Base-by-base conservation (phyloP, 2,329 filamentous ascomycete genomes). In the Ascocoryne sarcoides region DNA sequence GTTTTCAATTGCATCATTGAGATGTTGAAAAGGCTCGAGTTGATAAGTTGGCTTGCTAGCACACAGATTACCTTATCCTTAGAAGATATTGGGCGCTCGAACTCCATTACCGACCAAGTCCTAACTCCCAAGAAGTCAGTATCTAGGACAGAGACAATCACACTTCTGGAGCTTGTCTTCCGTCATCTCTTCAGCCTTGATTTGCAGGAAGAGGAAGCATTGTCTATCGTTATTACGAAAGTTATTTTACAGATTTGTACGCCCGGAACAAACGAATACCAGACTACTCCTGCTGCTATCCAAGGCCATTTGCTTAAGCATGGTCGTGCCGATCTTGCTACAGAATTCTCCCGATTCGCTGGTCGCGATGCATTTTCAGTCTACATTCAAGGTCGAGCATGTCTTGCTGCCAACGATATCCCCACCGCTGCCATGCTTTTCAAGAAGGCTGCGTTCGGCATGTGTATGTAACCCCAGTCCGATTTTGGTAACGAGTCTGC, bases 361-460 rank as follows among this genome's bases (percentile, higher is more conserved):
- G 65, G 68, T 15, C 67, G 71, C 37, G 73, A 73, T 37, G 65
- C 71, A 48, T 88, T 72, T 69, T 79, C 65, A 67, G 84, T 70
- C 51, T 98, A 98, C 57, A 73, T 96, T 4, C 86, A 89, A 60
- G 92, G 84, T 2, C 80, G 92, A 20, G 71, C 94, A 36, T 74
- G 77, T 49, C 67, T 96, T 23, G 77, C 80, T 4, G 73, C 82
- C 47, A 82, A 81, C 39, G 82, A 94, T 55, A 80, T 80, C 58
- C 74, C 76, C 43, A 70, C 76, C 29, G 90, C 92, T 40, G 76
- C 85, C 19, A 66, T 75, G 19, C 76, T 78, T 55, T 95, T 98
- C 62, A 80, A 79, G 51, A 90, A 83, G 58, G 85, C 88, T 44
- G 85, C 87, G 15, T 82, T 85, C 54, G 81, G 82, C 41, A 76